phyloP scores from a whole-genome alignment of 2,329 filamentous ascomycete genomes.

The Calonectria honghensis region DNA sequence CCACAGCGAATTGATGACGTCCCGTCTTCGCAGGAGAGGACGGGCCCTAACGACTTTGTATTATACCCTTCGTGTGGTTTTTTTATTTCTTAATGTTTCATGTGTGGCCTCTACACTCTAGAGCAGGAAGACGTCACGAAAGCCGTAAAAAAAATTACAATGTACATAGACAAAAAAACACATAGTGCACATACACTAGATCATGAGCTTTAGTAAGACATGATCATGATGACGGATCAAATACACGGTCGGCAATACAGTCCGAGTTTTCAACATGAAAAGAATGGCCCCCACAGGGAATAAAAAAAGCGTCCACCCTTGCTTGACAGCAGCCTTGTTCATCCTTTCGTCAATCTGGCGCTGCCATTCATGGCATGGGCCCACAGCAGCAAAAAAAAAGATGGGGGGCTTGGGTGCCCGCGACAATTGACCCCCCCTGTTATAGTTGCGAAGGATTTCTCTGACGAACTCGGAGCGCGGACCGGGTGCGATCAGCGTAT shows the following conservation, averaged over 20 bases:
- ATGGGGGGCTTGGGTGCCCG: neutral
- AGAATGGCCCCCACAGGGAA: neutral
- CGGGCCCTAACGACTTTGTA: slow-evolving; percentile 12
- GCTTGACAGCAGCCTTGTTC: slow-evolving; percentile 17
- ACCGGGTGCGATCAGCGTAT: slow-evolving; percentile 11
- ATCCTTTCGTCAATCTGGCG: slow-evolving; percentile 24
- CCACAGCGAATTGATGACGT: slow-evolving; percentile 7
- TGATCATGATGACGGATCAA: slow-evolving; percentile 19
- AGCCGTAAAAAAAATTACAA: neutral
- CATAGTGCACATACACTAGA: slow-evolving; percentile 4
- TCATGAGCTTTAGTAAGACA: neutral
- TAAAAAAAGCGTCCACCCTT: neutral
- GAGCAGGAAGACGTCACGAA: slow-evolving; percentile 1
- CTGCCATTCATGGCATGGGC: neutral
- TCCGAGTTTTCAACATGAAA: neutral
- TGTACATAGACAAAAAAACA: slow-evolving; percentile 13
- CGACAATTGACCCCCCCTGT: slow-evolving; percentile 1
- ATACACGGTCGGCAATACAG: slow-evolving; percentile 1
- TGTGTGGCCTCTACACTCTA: neutral
- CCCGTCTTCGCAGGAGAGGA: neutral
- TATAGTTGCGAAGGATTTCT: slow-evolving; percentile 1
- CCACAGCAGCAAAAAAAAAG: neutral
- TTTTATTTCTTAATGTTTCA: slow-evolving; percentile 22
- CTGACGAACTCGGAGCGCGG: slow-evolving; percentile 2
- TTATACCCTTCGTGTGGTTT: slow-evolving; percentile 11